A percentile compares a stretch with the other conserved stretches of the same genome.
Evolutionary conservation across 2,329 filamentous ascomycete genomes (phyloP).

Genomic region (Fusarium sp.): DNA sequence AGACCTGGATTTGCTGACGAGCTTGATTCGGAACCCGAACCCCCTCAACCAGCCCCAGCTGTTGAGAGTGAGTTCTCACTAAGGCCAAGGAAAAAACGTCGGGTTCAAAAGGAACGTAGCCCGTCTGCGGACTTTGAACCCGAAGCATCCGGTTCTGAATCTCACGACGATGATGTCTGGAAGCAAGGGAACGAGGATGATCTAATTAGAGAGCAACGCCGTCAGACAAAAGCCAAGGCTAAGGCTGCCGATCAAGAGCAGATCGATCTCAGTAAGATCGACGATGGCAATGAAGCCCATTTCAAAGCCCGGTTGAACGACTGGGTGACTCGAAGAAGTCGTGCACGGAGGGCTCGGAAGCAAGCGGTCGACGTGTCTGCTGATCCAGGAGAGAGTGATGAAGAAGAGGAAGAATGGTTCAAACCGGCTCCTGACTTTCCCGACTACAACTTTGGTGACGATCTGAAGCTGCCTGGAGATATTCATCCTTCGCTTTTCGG

Average conservation of each 20-base stretch:
- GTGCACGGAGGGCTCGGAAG: constrained; percentile 53
- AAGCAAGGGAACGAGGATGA: constrained; percentile 54
- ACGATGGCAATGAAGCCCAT: constrained; percentile 87
- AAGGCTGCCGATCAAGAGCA: constrained; percentile 51
- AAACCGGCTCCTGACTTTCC: constrained; percentile 85
- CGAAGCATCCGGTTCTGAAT: constrained; percentile 47
- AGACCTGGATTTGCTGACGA: constrained; percentile 73
- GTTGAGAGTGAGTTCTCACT: constrained; percentile 66
- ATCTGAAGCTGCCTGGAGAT: constrained; percentile 86
- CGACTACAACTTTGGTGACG: constrained; percentile 79
- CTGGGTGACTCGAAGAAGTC: constrained; percentile 72
- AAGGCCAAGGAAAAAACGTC: constrained; percentile 67
- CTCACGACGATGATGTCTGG: constrained; percentile 50
- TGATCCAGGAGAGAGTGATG: constrained; percentile 55
- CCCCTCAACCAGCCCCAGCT: constrained; percentile 23
- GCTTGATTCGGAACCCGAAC: constrained; percentile 31
- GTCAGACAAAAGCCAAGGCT: constrained; percentile 56
- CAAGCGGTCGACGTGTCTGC: constrained; percentile 50
- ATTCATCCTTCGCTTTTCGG: constrained; percentile 93
- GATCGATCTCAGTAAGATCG: constrained; percentile 69
- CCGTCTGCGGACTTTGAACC: constrained; percentile 61
- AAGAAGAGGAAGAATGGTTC: constrained; percentile 75
- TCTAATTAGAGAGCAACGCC: constrained; percentile 50
- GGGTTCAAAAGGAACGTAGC: constrained; percentile 49
- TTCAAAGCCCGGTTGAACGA: constrained; percentile 80